phyloP scores from a whole-genome alignment of 73 alveolate species.

The Stentor roeselii region DNA sequence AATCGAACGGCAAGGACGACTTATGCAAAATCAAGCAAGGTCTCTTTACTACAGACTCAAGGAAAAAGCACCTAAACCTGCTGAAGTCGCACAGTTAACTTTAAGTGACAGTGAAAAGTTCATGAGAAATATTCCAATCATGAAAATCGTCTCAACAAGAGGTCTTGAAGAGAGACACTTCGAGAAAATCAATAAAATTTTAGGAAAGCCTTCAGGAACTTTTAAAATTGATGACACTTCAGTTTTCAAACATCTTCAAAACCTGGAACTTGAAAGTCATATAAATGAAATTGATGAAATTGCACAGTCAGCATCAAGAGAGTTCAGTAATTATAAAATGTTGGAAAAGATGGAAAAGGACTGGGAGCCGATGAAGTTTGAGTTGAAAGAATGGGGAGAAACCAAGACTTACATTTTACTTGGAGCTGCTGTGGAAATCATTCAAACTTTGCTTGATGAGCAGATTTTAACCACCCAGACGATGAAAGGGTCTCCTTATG shows the following conservation, averaged over 20 bases:
- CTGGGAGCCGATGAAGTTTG: conserved; percentile 74
- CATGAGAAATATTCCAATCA: conserved; percentile 53
- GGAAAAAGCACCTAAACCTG: conserved; percentile 13
- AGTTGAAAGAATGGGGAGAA: conserved; percentile 66
- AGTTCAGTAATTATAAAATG: conserved; percentile 66
- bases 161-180: conserved; percentile 97
- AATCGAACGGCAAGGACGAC: conserved; percentile 71
- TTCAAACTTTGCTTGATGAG: conserved; percentile 74
- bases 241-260: conserved; percentile 29
- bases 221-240: conserved; percentile 29
- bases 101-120: not conserved
- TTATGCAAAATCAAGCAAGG: conserved; percentile 54
- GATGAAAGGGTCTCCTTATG: conserved; percentile 81
- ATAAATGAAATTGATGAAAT: conserved; percentile 61
- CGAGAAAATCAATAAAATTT: conserved; percentile 80
- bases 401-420: conserved; percentile 62
- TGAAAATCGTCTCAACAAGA: conserved; percentile 70
- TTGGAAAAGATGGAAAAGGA: conserved; percentile 79
- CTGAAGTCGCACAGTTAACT: not conserved
- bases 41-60: conserved; percentile 48
- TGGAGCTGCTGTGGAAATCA: conserved; percentile 81
- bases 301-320: conserved; percentile 80
- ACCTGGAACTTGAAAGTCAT: conserved; percentile 46
- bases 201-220: conserved; percentile 22
- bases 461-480: conserved; percentile 76